These are phyloP conservation scores for Fusarium marasasianum DNA, from an alignment of 2,329 filamentous ascomycete species.

Conservation along the genomic window DNA sequence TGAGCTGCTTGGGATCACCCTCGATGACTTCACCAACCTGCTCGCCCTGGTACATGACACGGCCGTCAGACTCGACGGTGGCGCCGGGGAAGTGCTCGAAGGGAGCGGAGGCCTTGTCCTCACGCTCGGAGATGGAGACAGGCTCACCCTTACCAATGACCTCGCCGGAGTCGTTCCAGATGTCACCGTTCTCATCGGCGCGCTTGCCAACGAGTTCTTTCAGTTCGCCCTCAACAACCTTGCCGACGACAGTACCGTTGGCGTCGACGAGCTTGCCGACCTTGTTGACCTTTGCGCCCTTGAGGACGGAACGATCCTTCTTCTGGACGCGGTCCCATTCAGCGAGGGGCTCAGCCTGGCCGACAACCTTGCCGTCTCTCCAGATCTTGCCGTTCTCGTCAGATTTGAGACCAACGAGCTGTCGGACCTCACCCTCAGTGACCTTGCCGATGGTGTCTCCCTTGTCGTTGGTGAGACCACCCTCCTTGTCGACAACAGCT, in stretches of 20 bases:
- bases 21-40: slow-evolving; percentile 70
- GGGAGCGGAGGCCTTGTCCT: slow-evolving; percentile 59
- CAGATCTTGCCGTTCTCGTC: slow-evolving; percentile 75
- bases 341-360: slow-evolving; percentile 71
- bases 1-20: slow-evolving; percentile 70
- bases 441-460: slow-evolving; percentile 68
- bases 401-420: slow-evolving; percentile 73
- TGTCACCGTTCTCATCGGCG: slow-evolving; percentile 72
- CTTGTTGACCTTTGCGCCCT: slow-evolving; percentile 67
- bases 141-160: slow-evolving; percentile 74
- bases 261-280: slow-evolving; percentile 65
- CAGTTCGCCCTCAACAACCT: slow-evolving; percentile 69
- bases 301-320: slow-evolving; percentile 56
- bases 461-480: slow-evolving; percentile 63
- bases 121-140: slow-evolving; percentile 60
- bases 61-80: slow-evolving; percentile 62
- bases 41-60: slow-evolving; percentile 60
- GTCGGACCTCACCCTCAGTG: slow-evolving; percentile 67
- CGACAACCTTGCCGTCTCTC: slow-evolving; percentile 72
- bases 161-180: slow-evolving; percentile 76
- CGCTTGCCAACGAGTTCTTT: slow-evolving; percentile 72
- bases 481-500: slow-evolving; percentile 55
- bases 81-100: slow-evolving; percentile 69
- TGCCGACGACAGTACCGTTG: slow-evolving; percentile 65
- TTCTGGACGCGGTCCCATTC: slow-evolving; percentile 59